Conservation (phyloP, 768 basidiomycete species). For the Mycena sanguinolenta region DNA sequence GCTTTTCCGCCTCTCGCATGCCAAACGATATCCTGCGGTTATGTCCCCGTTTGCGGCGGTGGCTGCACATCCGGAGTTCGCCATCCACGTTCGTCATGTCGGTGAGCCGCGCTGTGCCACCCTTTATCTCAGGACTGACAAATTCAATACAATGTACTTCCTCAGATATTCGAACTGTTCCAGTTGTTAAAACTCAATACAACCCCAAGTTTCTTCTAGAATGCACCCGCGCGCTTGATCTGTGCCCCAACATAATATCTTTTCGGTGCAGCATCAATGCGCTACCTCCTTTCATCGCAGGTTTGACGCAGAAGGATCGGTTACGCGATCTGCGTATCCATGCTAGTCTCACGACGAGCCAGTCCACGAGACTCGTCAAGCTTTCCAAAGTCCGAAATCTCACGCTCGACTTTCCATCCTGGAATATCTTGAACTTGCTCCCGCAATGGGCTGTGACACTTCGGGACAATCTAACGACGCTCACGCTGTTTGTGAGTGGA, state of each 20-base stretch:
- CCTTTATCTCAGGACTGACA: slow-evolving; percentile 8
- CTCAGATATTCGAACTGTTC: slow-evolving; percentile 66
- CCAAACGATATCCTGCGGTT: slow-evolving; percentile 69
- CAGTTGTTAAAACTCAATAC: slow-evolving; percentile 51
- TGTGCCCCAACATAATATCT: slow-evolving; percentile 65
- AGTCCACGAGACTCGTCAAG: slow-evolving; percentile 58
- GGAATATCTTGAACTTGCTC: slow-evolving; percentile 70
- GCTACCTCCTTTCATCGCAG: slow-evolving; percentile 63
- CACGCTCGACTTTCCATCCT: slow-evolving; percentile 70
- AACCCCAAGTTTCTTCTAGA: slow-evolving; percentile 67
- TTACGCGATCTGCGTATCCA: slow-evolving; percentile 64
- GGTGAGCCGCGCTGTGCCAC: slow-evolving; percentile 53
- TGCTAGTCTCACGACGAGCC: slow-evolving; percentile 66
- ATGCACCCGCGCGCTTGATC: slow-evolving; percentile 59
- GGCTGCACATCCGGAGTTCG: slow-evolving; percentile 63
- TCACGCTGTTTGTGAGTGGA: slow-evolving; percentile 72
- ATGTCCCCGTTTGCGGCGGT: slow-evolving; percentile 75
- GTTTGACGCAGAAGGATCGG: slow-evolving; percentile 58
- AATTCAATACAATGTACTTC: slow-evolving; percentile 10
- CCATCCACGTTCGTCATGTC: slow-evolving; percentile 70
- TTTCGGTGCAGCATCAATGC: slow-evolving; percentile 69
- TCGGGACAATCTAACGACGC: slow-evolving; percentile 58
- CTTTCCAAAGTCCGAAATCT: slow-evolving; percentile 59
- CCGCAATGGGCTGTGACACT: slow-evolving; percentile 68
- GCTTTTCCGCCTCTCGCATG: slow-evolving; percentile 66